phyloP scores from a whole-genome alignment of 352 stramenopile species.

The Blastocystis sp. region DNA sequence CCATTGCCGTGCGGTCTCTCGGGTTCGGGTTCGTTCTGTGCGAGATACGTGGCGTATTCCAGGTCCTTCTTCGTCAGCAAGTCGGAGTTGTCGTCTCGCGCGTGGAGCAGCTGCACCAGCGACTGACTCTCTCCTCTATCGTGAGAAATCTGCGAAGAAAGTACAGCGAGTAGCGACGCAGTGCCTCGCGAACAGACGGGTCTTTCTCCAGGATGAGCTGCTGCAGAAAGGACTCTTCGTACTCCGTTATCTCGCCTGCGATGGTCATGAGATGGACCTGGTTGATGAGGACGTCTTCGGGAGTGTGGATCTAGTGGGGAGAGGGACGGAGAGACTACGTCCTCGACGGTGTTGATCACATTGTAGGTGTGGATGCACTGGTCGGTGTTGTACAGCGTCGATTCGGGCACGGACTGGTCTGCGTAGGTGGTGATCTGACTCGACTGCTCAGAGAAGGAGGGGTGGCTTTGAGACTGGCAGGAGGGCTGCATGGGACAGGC shows the following conservation, averaged over 20 bases:
- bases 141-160: not conserved
- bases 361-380: slow-evolving; percentile 60
- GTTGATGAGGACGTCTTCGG: slow-evolving; percentile 49
- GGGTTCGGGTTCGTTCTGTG: not conserved
- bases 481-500: not conserved
- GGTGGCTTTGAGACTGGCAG: not conserved
- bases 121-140: slow-evolving; percentile 15
- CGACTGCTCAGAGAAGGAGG: not conserved
- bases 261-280: slow-evolving; percentile 49
- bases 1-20: not conserved
- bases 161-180: slow-evolving; percentile 49
- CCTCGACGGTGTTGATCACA: slow-evolving; percentile 48
- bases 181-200: slow-evolving; percentile 1
- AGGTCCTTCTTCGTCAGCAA: slow-evolving; percentile 46
- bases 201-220: slow-evolving; percentile 54
- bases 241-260: slow-evolving; percentile 54
- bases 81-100: not conserved
- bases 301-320: slow-evolving; percentile 39
- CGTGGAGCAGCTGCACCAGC: slow-evolving; percentile 41
- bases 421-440: not conserved
- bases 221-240: slow-evolving; percentile 54
- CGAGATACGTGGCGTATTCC: slow-evolving; percentile 32
- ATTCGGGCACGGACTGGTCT: not conserved
- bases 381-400: slow-evolving; percentile 40
- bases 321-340: not conserved